Evolutionary conservation across 352 stramenopile genomes (phyloP), one percentile per base, ranked within the genome.

Genomic region (Saprolegnia parasitica): DNA sequence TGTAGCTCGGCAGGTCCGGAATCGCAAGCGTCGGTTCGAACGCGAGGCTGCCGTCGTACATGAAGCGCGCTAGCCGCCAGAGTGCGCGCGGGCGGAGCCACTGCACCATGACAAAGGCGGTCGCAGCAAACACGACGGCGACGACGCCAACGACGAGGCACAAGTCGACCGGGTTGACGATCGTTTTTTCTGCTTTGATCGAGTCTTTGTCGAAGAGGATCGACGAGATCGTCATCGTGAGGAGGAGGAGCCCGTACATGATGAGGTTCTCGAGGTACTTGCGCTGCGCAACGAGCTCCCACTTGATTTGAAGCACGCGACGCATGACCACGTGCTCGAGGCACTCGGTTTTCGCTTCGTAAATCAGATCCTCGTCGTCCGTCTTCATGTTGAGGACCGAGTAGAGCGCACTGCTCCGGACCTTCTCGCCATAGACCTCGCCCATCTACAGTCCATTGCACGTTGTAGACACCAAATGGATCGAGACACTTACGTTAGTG

Each of bases 261-360:
- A 67, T n/a, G 15, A 67, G 23, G 16, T 58, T 47, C 32, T 67
- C 61, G 18, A 67, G 32, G 61, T 67, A 67, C 61, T 67, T 67
- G 61, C 61, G 61, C 49, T 55, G 61, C 24, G n/a, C 61, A 67
- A 67, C 56, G 23, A 67, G 24, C 40, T 67, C 61, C 61, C 61
- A 67, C 49, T 67, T 67, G 61, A 67, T 67, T 5, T 67, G 24
- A 4, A 67, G 4, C 45, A 67, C n/a, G 39, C 61, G 61, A 9
- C 61, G 61, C 32, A 56, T 67, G 39, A 67, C 61, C 21, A 67
- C 40, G 32, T 67, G 61, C 49, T 67, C 61, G 4, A 67, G 21
- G 23, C 61, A 67, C 18, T 55, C 20, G 15, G 32, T 55, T 6
- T 50, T 47, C 1, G 40, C 61, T 16, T 55, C 61, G 2, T 39